phyloP scores from a whole-genome alignment of 306 rosid genomes.

The Alnus glutinosa region DNA sequence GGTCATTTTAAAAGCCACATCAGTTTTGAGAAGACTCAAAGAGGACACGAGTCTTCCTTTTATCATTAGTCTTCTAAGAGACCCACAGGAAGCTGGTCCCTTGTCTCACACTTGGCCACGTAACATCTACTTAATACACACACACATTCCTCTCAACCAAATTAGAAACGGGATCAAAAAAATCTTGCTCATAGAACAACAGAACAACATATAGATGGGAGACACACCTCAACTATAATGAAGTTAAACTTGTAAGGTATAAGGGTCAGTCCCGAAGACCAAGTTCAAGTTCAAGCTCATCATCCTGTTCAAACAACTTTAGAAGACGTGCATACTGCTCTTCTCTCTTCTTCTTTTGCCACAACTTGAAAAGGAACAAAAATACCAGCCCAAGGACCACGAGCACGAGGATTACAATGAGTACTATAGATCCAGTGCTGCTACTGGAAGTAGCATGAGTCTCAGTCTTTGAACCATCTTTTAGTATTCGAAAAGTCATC shows the following conservation, averaged over 20 bases:
- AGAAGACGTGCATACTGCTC: constrained; percentile 76
- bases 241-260: constrained; percentile 16
- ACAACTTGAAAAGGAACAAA: constrained; percentile 59
- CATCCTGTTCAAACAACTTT: constrained; percentile 87
- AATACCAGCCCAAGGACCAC: constrained; percentile 37
- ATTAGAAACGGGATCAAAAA: not conserved
- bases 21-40: too few relatives aligned
- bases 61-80: too few relatives aligned
- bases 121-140: too few relatives aligned
- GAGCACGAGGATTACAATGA: constrained; percentile 41
- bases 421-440: constrained; percentile 37
- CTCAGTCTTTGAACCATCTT: constrained; percentile 27
- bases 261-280: constrained; percentile 63
- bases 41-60: too few relatives aligned
- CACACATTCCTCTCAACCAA: not conserved
- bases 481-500: constrained; percentile 43
- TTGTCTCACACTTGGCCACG: too few relatives aligned
- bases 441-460: constrained; percentile 26
- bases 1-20: too few relatives aligned
- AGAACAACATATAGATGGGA: not conserved
- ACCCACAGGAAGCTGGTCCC: too few relatives aligned
- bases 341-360: constrained; percentile 86
- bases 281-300: constrained; percentile 82
- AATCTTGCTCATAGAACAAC: too few relatives aligned
- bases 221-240: constrained; percentile 41